These are phyloP conservation scores for Talaromyces sp. DNA, from an alignment of 2,329 filamentous ascomycete genomes.

Conservation along the genomic window DNA sequence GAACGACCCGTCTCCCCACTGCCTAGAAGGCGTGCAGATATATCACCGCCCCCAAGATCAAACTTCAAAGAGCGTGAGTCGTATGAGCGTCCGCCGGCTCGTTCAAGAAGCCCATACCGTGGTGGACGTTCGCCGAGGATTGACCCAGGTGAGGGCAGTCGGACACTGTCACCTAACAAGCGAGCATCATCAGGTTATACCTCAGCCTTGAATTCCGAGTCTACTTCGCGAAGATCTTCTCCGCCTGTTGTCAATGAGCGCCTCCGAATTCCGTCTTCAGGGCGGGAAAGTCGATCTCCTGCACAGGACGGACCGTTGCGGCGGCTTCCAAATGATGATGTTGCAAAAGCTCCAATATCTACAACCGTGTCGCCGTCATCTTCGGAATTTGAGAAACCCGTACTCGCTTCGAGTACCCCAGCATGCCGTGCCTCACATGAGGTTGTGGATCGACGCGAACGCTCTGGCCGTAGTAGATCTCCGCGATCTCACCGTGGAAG, in stretches of 20 bases:
- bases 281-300: constrained; percentile 20
- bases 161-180: constrained; percentile 51
- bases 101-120: constrained; percentile 54
- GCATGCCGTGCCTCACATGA: background rate
- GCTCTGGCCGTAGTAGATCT: constrained; percentile 1
- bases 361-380: background rate
- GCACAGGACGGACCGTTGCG: background rate
- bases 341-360: background rate
- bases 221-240: constrained; percentile 61
- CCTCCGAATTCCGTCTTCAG: constrained; percentile 33
- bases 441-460: background rate
- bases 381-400: background rate
- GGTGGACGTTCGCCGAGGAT: constrained; percentile 50
- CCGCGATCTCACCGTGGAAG: constrained; percentile 3
- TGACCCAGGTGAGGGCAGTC: constrained; percentile 50
- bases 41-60: constrained; percentile 2
- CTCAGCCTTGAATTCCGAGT: constrained; percentile 53
- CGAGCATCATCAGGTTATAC: constrained; percentile 44
- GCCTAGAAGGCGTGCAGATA: constrained; percentile 2
- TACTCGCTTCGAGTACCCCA: background rate
- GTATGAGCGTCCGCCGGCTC: constrained; percentile 37
- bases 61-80: constrained; percentile 29
- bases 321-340: constrained; percentile 1
- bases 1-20: constrained; percentile 30
- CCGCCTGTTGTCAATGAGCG: constrained; percentile 55